A percentile compares a stretch with the other conserved stretches of the same genome.
Evolutionary conservation across 2,329 filamentous ascomycete species (phyloP).

Genomic region (Fusarium continuum): DNA sequence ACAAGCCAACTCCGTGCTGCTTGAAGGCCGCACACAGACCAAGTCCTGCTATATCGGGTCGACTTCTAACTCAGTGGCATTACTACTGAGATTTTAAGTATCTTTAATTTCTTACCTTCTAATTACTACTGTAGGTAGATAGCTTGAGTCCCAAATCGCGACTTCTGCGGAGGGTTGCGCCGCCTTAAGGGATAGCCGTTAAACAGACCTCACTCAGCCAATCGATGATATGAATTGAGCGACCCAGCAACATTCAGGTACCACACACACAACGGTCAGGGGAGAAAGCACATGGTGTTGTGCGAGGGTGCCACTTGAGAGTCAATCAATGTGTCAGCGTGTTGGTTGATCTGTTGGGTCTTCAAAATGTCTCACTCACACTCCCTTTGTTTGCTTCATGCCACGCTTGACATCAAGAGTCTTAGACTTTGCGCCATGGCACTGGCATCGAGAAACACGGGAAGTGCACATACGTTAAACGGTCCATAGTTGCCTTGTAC

Average conservation of each 20-base stretch:
- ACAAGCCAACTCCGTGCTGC: too few relatives aligned
- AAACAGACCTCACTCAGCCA: not conserved
- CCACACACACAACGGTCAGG: slow-evolving; percentile 1
- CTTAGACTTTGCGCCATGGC: not conserved
- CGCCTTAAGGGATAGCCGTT: too few relatives aligned
- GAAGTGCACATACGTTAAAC: not conserved
- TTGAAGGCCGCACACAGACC: slow-evolving; percentile 1
- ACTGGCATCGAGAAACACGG: not conserved
- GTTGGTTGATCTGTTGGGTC: slow-evolving; percentile 1
- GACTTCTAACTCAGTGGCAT: too few relatives aligned
- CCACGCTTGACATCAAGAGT: not conserved
- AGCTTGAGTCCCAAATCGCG: not conserved
- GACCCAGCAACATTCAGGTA: slow-evolving; percentile 11
- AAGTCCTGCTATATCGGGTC: too few relatives aligned
- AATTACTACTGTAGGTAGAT: too few relatives aligned
- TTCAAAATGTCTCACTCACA: slow-evolving; percentile 12
- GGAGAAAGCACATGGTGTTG: slow-evolving; percentile 19
- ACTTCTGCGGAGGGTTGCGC: too few relatives aligned
- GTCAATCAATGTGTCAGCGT: not conserved
- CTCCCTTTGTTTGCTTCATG: slow-evolving; percentile 22
- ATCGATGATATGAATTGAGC: slow-evolving; percentile 8
- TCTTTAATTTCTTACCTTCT: too few relatives aligned
- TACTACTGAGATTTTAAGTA: too few relatives aligned
- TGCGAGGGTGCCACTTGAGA: not conserved
- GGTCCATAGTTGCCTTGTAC: not conserved